These are phyloP conservation scores for Daldinia decipiens DNA, from an alignment of 495 filamentous ascomycete species.

Conservation along the genomic window DNA sequence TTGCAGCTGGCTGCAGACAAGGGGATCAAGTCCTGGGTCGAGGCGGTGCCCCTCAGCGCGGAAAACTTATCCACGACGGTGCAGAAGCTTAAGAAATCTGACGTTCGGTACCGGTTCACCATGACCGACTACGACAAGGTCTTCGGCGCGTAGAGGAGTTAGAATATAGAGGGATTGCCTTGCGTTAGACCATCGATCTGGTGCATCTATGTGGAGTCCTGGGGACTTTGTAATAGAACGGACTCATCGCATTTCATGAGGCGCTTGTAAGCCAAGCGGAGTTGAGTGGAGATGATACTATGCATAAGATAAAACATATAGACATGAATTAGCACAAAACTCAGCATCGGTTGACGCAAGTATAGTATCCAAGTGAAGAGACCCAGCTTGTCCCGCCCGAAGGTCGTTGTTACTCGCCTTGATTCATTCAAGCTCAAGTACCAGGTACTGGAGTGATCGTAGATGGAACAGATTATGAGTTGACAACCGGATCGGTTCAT, in stretches of 20 bases:
- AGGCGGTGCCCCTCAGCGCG: slow-evolving; percentile 77
- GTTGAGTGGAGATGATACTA: background rate
- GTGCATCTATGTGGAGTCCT: background rate
- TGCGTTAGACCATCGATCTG: background rate
- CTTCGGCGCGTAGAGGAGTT: slow-evolving; percentile 49
- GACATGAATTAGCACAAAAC: background rate
- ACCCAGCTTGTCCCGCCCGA: background rate
- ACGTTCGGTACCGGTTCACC: slow-evolving; percentile 66
- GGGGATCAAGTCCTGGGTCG: slow-evolving; percentile 82
- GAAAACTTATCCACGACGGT: slow-evolving; percentile 75
- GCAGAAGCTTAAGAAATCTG: slow-evolving; percentile 72
- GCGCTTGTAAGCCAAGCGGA: background rate
- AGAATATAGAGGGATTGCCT: background rate
- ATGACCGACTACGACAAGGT: slow-evolving; percentile 61
- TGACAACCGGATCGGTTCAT: background rate
- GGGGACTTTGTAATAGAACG: background rate
- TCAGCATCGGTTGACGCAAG: background rate
- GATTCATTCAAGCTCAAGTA: background rate
- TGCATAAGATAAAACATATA: background rate
- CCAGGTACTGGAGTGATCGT: background rate
- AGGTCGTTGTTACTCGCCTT: background rate
- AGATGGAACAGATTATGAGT: background rate
- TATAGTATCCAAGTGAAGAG: background rate
- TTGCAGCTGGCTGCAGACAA: slow-evolving; percentile 82
- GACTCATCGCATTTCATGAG: background rate